These are phyloP conservation scores for Rhodotorula sp. DNA, from an alignment of 1,284 basidiomycete genomes.

Conservation along the genomic window DNA sequence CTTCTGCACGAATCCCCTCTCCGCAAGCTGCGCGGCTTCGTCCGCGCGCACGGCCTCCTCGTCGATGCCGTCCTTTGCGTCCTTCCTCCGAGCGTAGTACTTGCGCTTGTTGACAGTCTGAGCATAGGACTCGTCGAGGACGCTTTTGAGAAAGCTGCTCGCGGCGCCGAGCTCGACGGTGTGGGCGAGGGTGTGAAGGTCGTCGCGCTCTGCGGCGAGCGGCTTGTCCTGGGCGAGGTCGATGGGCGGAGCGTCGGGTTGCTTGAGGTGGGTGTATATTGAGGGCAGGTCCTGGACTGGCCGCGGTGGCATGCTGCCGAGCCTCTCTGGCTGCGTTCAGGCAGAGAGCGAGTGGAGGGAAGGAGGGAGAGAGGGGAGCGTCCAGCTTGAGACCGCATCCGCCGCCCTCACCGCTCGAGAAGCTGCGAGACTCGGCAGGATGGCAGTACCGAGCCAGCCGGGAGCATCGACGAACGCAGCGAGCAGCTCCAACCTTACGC, in stretches of 20 bases:
- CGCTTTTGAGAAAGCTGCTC: neutral
- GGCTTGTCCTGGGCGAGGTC: conserved; percentile 1
- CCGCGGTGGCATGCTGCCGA: neutral
- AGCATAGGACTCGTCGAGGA: neutral
- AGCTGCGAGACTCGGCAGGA: neutral
- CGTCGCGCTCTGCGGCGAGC: neutral
- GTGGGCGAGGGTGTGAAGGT: neutral
- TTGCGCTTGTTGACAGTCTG: neutral
- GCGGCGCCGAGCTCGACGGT: conserved; percentile 1
- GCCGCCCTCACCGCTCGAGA: neutral
- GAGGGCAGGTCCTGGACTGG: neutral
- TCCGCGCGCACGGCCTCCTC: neutral
- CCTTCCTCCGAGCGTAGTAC: neutral
- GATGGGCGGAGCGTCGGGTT: neutral
- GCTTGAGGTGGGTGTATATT: conserved; percentile 1
- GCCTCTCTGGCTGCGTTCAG: neutral
- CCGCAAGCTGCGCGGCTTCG: neutral
- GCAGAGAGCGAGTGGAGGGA: neutral
- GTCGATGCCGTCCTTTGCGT: neutral
- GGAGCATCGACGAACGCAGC: neutral
- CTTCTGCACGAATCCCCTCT: conserved; percentile 14
- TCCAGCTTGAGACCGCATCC: neutral
- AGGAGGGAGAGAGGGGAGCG: neutral
- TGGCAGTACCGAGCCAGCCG: neutral
- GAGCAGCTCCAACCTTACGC: conserved; percentile 30